Conservation (phyloP, 1,139 yeast species). For the Kodamaea anthophila region DNA sequence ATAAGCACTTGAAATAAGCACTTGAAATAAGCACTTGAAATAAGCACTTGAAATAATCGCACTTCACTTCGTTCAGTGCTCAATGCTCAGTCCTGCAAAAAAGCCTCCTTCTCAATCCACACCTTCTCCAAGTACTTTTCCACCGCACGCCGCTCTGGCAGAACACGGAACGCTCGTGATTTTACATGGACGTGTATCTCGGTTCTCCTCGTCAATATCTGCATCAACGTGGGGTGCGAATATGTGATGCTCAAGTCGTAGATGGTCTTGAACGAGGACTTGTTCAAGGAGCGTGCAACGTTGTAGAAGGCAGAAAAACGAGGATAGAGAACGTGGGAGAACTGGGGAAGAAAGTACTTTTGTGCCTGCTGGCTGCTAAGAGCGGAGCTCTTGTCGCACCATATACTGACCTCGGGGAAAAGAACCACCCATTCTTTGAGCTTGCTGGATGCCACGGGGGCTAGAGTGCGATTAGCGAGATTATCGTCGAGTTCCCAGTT, state of each 20-base stretch:
- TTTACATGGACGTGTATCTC: conserved; percentile 45
- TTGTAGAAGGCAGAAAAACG: conserved; percentile 50
- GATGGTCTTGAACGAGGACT: conserved; percentile 28
- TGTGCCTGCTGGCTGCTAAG: conserved; percentile 47
- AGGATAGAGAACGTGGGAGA: conserved; percentile 58
- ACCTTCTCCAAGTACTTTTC: conserved; percentile 67
- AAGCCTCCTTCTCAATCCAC: conserved; percentile 66
- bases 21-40: too few species aligned
- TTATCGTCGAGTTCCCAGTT: conserved; percentile 52
- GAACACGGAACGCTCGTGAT: too few species aligned
- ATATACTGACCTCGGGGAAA: conserved; percentile 72
- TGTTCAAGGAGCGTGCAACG: conserved; percentile 40
- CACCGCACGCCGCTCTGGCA: conserved; percentile 43
- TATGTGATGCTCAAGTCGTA: conserved; percentile 54
- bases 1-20: too few species aligned
- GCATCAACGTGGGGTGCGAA: conserved; percentile 49
- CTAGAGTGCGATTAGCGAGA: conserved; percentile 21
- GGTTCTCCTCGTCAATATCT: conserved; percentile 45
- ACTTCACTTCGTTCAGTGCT: background rate
- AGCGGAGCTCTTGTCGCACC: conserved; percentile 39
- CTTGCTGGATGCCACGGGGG: conserved; percentile 20
- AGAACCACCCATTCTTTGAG: conserved; percentile 49
- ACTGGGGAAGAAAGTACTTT: conserved; percentile 46
- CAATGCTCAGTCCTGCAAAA: background rate
- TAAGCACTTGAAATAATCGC: background rate